phyloP scores from a whole-genome alignment of 495 filamentous ascomycete genomes.

The Annulohypoxylon nitens region DNA sequence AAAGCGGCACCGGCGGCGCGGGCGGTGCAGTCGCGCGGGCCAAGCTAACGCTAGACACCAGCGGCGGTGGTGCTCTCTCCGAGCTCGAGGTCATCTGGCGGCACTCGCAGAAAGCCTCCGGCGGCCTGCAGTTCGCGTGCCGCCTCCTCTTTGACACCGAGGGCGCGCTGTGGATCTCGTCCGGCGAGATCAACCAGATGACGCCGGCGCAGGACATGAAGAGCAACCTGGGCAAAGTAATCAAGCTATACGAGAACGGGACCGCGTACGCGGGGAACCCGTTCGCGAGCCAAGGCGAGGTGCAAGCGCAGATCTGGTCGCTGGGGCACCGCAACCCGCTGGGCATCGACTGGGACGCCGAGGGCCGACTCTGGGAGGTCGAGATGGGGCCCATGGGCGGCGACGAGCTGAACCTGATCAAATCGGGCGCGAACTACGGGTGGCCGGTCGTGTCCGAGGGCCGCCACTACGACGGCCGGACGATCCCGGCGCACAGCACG shows the following conservation, averaged over 20 bases:
- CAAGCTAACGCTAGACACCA: slow-evolving; percentile 52
- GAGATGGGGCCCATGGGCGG: slow-evolving; percentile 57
- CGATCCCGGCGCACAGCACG: slow-evolving; percentile 53
- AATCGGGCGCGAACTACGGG: slow-evolving; percentile 54
- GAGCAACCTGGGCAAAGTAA: slow-evolving; percentile 55
- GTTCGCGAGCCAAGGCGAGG: slow-evolving; percentile 50
- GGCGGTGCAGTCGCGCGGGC: slow-evolving; percentile 53
- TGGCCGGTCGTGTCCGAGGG: slow-evolving; percentile 55
- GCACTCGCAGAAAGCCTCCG: slow-evolving; percentile 50
- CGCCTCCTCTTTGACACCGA: slow-evolving; percentile 53
- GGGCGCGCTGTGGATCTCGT: slow-evolving; percentile 54
- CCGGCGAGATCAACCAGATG: slow-evolving; percentile 55
- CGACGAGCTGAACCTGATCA: slow-evolving; percentile 56
- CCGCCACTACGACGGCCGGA: slow-evolving; percentile 53
- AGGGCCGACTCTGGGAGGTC: slow-evolving; percentile 56
- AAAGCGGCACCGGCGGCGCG: slow-evolving; percentile 50
- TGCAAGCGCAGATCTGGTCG: slow-evolving; percentile 52
- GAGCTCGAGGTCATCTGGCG: slow-evolving; percentile 55
- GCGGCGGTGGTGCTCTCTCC: slow-evolving; percentile 53
- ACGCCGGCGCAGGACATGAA: slow-evolving; percentile 54
- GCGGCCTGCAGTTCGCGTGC: slow-evolving; percentile 51
- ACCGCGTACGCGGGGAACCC: slow-evolving; percentile 53
- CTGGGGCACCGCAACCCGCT: slow-evolving; percentile 55
- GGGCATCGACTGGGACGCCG: slow-evolving; percentile 55
- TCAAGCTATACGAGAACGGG: slow-evolving; percentile 55